Base-by-base conservation (phyloP, 192 early-diverging fungal genomes). In the Rhizoclosmatium sp. region DNA sequence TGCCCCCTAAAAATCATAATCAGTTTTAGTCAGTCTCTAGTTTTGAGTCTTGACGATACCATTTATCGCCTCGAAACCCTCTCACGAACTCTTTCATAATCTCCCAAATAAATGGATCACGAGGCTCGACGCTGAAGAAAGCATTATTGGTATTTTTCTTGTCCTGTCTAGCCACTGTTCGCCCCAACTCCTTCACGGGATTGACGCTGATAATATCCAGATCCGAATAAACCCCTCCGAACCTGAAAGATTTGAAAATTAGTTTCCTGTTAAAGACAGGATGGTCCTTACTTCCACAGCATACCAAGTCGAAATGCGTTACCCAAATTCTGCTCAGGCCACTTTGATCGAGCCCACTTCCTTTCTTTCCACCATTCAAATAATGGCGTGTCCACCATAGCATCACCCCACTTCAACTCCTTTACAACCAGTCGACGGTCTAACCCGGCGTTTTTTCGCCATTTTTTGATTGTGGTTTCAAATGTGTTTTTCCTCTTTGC, bases 131-230 rank as follows among this genome's bases (percentile, higher is more conserved):
- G 61, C 79, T 71, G 21, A 83, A 48, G 46, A 77, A 75, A 1
- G 82, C 82, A 62, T 83, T 83, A 51, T 83, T 83, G 14, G 47
- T 46, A 42, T 71, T 56, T 12, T 23, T n/a, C 44, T 78, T 72
- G 1, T 21, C 44, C 49, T 83, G 79, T 23, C 71, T 10, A 1
- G 79, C 79, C 46, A 81, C 47, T 4, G 76, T 69, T n/a, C 79
- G n/a, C 12, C 75, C 75, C 21, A 81, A 40, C 9, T 19, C 64
- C n/a, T 41, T 51, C 41, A 83, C 19, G 41, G 79, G 69, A 54
- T 83, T 83, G 41, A 81, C 23, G 19, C 75, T 78, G 73, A 83
- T 83, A 60, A 83, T 83, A 65, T 83, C 82, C 51, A 83, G 39
- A 69, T 83, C 82, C 45, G 81, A 14, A 71, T 83, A 83, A 3